Evolutionary conservation across 2,329 filamentous ascomycete species (phyloP).

Genomic region (Colletotrichum lupini): DNA sequence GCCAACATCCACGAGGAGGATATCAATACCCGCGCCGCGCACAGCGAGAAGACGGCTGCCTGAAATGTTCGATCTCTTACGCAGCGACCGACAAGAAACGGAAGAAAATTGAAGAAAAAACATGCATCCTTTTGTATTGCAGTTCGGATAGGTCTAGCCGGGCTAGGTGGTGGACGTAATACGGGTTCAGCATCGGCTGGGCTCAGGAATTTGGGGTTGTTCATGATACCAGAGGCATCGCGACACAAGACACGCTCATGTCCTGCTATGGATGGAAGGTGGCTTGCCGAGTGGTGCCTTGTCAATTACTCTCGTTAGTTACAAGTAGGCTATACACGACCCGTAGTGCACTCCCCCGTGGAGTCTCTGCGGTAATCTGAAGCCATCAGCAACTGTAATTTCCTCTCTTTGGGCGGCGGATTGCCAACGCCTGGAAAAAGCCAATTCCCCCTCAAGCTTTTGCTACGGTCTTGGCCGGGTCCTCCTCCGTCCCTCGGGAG

Average conservation of each 20-base stretch:
- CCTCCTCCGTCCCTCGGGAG: background rate
- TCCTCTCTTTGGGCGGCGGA: background rate
- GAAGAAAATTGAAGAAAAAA: background rate
- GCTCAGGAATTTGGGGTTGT: constrained; percentile 12
- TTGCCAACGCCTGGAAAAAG: background rate
- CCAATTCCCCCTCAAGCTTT: background rate
- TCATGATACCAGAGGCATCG: constrained; percentile 32
- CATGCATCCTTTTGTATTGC: constrained; percentile 20
- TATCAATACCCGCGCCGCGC: constrained; percentile 40
- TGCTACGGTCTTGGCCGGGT: background rate
- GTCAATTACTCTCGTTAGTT: constrained; percentile 26
- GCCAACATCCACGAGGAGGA: constrained; percentile 48
- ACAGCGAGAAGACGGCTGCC: constrained; percentile 38
- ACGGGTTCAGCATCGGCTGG: background rate
- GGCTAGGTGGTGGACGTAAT: constrained; percentile 26
- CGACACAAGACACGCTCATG: background rate
- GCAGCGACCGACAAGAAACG: background rate
- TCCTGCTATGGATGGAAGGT: background rate
- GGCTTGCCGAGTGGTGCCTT: constrained; percentile 6
- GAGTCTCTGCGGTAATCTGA: constrained; percentile 4
- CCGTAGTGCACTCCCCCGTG: background rate
- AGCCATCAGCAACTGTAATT: constrained; percentile 9
- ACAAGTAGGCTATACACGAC: constrained; percentile 2
- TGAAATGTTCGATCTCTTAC: constrained; percentile 6
- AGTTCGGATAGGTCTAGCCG: background rate